phyloP scores from a whole-genome alignment of 176 grass and related monocot species.

The Otatea glauca region DNA sequence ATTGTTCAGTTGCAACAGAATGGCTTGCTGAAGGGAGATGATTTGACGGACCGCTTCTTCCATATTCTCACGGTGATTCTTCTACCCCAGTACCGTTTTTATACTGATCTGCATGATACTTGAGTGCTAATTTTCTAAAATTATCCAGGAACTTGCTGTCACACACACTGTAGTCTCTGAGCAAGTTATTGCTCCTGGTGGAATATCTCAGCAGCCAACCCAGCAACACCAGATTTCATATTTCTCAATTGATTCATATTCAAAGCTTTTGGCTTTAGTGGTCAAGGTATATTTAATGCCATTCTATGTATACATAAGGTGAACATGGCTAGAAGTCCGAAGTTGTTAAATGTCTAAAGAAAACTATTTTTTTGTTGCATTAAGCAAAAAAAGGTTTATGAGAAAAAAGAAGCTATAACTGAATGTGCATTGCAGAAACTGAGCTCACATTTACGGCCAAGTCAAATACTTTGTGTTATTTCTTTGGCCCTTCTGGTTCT shows the following conservation, averaged over 20 bases:
- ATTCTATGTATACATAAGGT: background rate
- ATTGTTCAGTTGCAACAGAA: slow-evolving; percentile 76
- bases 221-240: slow-evolving; percentile 71
- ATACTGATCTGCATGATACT: slow-evolving; percentile 27
- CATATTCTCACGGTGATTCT: slow-evolving; percentile 61
- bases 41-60: slow-evolving; percentile 87
- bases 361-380: slow-evolving; percentile 3
- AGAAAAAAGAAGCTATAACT: background rate
- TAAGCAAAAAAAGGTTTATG: background rate
- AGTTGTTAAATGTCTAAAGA: background rate
- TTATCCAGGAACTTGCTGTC: slow-evolving; percentile 72
- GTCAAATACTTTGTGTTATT: background rate
- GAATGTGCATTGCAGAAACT: background rate
- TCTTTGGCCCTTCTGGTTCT: background rate
- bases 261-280: slow-evolving; percentile 75
- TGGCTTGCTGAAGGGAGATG: slow-evolving; percentile 88
- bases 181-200: slow-evolving; percentile 53
- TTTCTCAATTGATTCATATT: slow-evolving; percentile 87
- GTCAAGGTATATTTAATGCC: slow-evolving; percentile 68
- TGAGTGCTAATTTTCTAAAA: slow-evolving; percentile 38
- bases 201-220: slow-evolving; percentile 52
- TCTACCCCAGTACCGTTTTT: slow-evolving; percentile 26
- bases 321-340: background rate
- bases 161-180: slow-evolving; percentile 67
- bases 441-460: background rate